A percentile compares a stretch with the other conserved stretches of the same genome.
These are phyloP conservation scores for Trebouxia gelatinosa DNA, from an alignment of 163 green algal genomes.

Conservation along the genomic window DNA sequence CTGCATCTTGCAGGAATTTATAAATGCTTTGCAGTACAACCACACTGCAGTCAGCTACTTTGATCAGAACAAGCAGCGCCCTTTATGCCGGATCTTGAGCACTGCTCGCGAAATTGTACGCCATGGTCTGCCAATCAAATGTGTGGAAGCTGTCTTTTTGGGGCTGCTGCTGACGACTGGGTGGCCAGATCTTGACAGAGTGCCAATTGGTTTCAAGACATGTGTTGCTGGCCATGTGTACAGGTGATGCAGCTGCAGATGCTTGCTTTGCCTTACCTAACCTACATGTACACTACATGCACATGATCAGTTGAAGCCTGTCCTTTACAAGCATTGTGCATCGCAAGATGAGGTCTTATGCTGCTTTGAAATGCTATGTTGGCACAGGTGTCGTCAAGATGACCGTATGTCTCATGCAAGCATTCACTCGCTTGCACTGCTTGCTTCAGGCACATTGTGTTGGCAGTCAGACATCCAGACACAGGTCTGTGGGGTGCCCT, in stretches of 20 bases:
- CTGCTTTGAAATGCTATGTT: too few relatives aligned
- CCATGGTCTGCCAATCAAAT: constrained; percentile 59
- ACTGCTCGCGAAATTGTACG: constrained; percentile 47
- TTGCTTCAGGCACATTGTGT: constrained; percentile 68
- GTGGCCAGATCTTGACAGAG: constrained; percentile 34
- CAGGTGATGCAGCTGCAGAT: constrained; percentile 30
- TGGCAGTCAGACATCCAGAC: constrained; percentile 48
- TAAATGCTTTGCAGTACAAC: constrained; percentile 52
- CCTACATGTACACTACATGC: too few relatives aligned
- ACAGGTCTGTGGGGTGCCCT: constrained; percentile 55
- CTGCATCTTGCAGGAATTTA: constrained; percentile 26
- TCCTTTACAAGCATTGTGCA: too few relatives aligned
- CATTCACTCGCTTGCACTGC: too few relatives aligned
- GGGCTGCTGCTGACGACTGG: constrained; percentile 50
- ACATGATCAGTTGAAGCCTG: too few relatives aligned
- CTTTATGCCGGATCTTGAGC: constrained; percentile 45
- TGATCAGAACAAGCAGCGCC: constrained; percentile 47
- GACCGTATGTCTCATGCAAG: too few relatives aligned
- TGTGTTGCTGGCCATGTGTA: constrained; percentile 20
- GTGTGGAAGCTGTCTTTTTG: constrained; percentile 58
- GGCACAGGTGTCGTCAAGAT: too few relatives aligned
- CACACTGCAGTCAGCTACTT: constrained; percentile 48
- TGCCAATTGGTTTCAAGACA: constrained; percentile 54
- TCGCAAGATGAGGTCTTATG: too few relatives aligned
- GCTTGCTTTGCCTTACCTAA: too few relatives aligned